Conservation (phyloP, 164 flowering plant species). For the Tinospora cordifolia region DNA sequence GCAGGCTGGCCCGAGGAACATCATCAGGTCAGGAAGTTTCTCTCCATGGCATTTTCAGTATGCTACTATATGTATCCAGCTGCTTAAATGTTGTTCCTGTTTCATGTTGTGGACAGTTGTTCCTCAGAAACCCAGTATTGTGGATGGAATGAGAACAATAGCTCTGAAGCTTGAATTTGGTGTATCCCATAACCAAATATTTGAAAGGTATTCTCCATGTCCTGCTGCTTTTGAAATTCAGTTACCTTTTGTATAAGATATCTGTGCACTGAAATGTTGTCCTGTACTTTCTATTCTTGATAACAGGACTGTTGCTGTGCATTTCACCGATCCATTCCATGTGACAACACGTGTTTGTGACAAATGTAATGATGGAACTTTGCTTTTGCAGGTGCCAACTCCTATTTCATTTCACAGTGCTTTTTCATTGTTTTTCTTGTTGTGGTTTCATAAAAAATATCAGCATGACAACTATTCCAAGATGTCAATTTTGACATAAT, state of each 20-base stretch:
- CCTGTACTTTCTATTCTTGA: slow-evolving; percentile 5
- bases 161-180: slow-evolving; percentile 96
- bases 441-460: not conserved
- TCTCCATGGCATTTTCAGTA: slow-evolving; percentile 1
- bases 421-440: not conserved
- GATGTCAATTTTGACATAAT: too few species aligned
- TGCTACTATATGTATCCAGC: slow-evolving; percentile 7
- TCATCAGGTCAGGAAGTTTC: slow-evolving; percentile 45
- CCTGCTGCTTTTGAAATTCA: not conserved
- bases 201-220: slow-evolving; percentile 56
- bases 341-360: slow-evolving; percentile 74
- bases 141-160: slow-evolving; percentile 92
- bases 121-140: slow-evolving; percentile 56
- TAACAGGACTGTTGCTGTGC: slow-evolving; percentile 84
- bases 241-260: not conserved
- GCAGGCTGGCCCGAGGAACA: slow-evolving; percentile 61
- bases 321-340: slow-evolving; percentile 91
- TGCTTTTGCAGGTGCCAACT: slow-evolving; percentile 72
- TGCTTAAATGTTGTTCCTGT: slow-evolving; percentile 6
- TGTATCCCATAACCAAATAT: slow-evolving; percentile 72
- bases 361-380: slow-evolving; percentile 69
- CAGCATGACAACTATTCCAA: too few species aligned
- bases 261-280: slow-evolving; percentile 1
- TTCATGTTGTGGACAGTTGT: slow-evolving; percentile 30
- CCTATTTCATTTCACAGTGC: not conserved